phyloP scores from a whole-genome alignment of 2,329 filamentous ascomycete species.

The Zasmidium cellare region DNA sequence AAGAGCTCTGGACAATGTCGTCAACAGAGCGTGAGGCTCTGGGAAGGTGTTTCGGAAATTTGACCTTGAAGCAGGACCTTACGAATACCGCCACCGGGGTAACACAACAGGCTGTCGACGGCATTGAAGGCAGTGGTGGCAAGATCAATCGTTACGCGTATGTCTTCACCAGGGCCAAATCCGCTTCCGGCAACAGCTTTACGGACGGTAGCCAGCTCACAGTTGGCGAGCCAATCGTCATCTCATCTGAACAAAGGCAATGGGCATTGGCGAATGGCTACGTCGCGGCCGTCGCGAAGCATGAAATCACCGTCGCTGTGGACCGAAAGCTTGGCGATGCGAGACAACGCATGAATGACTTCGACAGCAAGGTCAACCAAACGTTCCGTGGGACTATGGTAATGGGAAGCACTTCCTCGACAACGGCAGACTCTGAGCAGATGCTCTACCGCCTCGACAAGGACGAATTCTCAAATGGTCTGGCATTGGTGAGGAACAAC shows the following conservation, averaged over 20 bases:
- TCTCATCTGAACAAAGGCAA: conserved; percentile 92
- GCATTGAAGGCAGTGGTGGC: conserved; percentile 47
- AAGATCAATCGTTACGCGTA: conserved; percentile 94
- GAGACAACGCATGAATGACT: conserved; percentile 71
- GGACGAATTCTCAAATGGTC: conserved; percentile 97
- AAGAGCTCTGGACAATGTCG: conserved; percentile 95
- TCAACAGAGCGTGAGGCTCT: conserved; percentile 84
- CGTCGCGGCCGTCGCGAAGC: conserved; percentile 73
- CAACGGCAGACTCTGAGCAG: conserved; percentile 41
- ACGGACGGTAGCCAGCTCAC: conserved; percentile 79
- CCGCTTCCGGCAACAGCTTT: conserved; percentile 69
- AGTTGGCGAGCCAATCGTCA: conserved; percentile 88
- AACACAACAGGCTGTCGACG: conserved; percentile 24
- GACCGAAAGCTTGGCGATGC: conserved; percentile 88
- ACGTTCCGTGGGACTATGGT: conserved; percentile 92
- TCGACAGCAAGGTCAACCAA: conserved; percentile 76
- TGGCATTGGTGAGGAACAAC: conserved; percentile 93
- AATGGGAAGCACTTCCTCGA: conserved; percentile 48
- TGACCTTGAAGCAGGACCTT: conserved; percentile 66
- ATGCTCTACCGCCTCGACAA: conserved; percentile 86
- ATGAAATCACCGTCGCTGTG: conserved; percentile 81
- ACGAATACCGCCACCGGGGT: conserved; percentile 20
- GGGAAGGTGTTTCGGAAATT: conserved; percentile 84
- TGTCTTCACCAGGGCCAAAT: conserved; percentile 66
- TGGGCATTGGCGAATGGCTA: conserved; percentile 94